These are phyloP conservation scores for Pyrenophora graminea DNA, from an alignment of 2,329 filamentous ascomycete genomes.

Conservation along the genomic window DNA sequence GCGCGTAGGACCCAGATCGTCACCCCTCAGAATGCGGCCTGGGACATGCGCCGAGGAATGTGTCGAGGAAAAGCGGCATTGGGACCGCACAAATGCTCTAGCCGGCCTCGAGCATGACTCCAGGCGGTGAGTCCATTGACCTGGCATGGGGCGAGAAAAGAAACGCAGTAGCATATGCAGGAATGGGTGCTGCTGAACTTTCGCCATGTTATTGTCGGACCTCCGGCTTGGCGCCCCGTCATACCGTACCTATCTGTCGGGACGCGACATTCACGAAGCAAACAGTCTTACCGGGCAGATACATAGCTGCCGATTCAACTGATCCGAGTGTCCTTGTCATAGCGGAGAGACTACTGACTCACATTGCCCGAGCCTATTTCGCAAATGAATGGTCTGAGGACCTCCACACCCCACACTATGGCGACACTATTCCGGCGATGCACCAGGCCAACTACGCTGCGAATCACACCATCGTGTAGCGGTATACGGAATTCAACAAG, in stretches of 20 bases:
- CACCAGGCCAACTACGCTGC: constrained; percentile 23
- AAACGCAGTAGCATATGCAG: neutral
- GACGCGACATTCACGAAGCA: too few relatives aligned
- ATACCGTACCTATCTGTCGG: constrained; percentile 4
- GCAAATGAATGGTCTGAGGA: constrained; percentile 4
- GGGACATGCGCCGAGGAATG: constrained; percentile 18
- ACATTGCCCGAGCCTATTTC: neutral
- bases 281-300: neutral
- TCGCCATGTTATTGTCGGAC: constrained; percentile 15
- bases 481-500: constrained; percentile 32
- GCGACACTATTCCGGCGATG: constrained; percentile 35
- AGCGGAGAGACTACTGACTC: too few relatives aligned
- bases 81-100: constrained; percentile 10
- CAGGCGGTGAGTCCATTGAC: constrained; percentile 25
- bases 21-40: constrained; percentile 19
- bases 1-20: constrained; percentile 35
- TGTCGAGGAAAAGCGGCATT: constrained; percentile 19
- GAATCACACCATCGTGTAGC: constrained; percentile 3
- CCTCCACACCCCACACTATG: constrained; percentile 32
- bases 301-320: too few relatives aligned
- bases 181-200: neutral
- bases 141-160: constrained; percentile 33
- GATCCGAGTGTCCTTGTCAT: too few relatives aligned
- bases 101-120: constrained; percentile 21
- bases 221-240: constrained; percentile 26